Evolutionary conservation across 140 eudicot species (phyloP), one percentile per base, ranked within the genome.

Genomic region (Erigeron philadelphicus): DNA sequence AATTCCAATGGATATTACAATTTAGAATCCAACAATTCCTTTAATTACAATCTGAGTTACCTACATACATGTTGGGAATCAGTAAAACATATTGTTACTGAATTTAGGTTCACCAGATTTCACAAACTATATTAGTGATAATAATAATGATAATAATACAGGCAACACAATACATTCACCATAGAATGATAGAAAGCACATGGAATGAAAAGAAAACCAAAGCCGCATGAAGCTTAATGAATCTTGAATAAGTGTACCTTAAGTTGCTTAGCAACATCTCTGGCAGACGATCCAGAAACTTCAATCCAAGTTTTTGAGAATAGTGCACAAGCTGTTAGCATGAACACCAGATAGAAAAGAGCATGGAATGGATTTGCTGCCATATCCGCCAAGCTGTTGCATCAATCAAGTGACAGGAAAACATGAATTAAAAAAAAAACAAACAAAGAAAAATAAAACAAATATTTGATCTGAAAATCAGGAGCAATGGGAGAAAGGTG

Each of bases 321-420:
- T 16, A 84, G 77, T 52, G 89, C 86, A 81, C 89, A 84, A 3
- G 86, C 84, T 2, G 86, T 81, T 6, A 84, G 76, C 89, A 84
- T 84, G 71, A 78, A 81, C 75, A 87, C 87, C 44, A 89, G 61
- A 56, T 87, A 86, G 50, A 87, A 86, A 4, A 87, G 83, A 21
- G 95, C 89, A 58, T 81, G 89, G 80, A 84, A 78, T 10, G 89
- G 89, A 73, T 84, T 75, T 46, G 89, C 86, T 65, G 84, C 85
- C 83, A 84, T 74, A 57, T 80, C 88, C 46, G 85, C 85, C 85
- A 84, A 80, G 64, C 85, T 84, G 85, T 4, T 54, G 21, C 71
- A 47, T 1, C 48, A 77, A 64, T 54, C 41, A 63, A 48, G 16
- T 16, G 15, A 72, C 25, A 40, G 2, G 3, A 66, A 62, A 31